Evolutionary conservation across 164 flowering plant species (phyloP).

Genomic region (Vitis rotundifolia): DNA sequence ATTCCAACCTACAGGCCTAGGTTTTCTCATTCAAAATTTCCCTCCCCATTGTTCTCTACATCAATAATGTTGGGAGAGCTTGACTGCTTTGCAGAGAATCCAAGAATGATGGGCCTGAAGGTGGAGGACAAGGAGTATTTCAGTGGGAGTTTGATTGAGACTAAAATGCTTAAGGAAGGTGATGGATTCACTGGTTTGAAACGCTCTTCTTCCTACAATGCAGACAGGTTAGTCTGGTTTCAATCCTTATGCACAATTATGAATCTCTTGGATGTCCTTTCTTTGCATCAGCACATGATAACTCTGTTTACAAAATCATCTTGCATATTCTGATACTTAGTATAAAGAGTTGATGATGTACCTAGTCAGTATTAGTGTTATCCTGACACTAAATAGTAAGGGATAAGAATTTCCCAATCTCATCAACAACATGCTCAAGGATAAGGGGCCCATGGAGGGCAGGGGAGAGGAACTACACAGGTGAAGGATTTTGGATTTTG

Average conservation of each 20-base stretch:
- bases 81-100: conserved; percentile 69
- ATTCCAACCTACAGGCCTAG: conserved; percentile 76
- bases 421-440: too few relatives aligned
- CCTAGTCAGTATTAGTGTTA: too few relatives aligned
- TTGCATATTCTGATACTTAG: too few relatives aligned
- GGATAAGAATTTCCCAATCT: too few relatives aligned
- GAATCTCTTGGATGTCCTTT: background rate
- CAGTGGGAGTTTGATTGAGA: conserved; percentile 89
- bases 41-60: conserved; percentile 71
- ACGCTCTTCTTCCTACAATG: conserved; percentile 86
- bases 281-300: background rate
- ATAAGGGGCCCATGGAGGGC: too few relatives aligned
- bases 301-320: background rate
- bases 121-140: conserved; percentile 90
- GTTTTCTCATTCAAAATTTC: conserved; percentile 60
- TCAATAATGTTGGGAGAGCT: conserved; percentile 73
- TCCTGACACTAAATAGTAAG: too few relatives aligned
- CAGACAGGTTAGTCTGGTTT: conserved; percentile 61
- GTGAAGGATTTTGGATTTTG: too few relatives aligned
- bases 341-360: too few relatives aligned
- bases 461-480: too few relatives aligned
- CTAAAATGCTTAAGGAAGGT: conserved; percentile 57
- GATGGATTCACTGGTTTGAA: conserved; percentile 48
- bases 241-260: background rate
- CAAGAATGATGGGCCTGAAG: conserved; percentile 62